A percentile compares a stretch with the other conserved stretches of the same genome.
Conservation (phyloP, 1,284 basidiomycete species). For the Acaromyces ingoldii region DNA sequence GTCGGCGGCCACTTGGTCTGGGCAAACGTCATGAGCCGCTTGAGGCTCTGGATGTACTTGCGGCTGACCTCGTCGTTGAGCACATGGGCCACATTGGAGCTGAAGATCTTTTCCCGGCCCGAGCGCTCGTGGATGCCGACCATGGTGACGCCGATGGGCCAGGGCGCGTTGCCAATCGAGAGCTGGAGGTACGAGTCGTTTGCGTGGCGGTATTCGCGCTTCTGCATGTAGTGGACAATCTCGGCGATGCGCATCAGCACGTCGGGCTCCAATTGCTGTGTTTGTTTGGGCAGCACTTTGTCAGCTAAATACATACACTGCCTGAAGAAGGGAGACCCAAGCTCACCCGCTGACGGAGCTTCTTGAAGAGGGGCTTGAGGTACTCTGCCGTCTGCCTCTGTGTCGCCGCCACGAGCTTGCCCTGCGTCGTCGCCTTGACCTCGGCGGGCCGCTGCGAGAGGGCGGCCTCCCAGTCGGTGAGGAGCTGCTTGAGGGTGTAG, state of each 20-base stretch:
- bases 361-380: constrained; percentile 91
- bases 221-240: constrained; percentile 94
- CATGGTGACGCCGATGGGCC: constrained; percentile 99
- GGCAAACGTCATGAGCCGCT: constrained; percentile 60
- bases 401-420: constrained; percentile 87
- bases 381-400: constrained; percentile 94
- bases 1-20: constrained; percentile 40
- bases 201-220: constrained; percentile 83
- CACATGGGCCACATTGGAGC: constrained; percentile 90
- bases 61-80: constrained; percentile 97
- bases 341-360: constrained; percentile 74
- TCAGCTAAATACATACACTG: too few relatives aligned
- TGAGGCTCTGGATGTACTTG: constrained; percentile 97
- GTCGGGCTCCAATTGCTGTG: constrained; percentile 72
- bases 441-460: constrained; percentile 78
- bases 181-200: constrained; percentile 95
- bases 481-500: constrained; percentile 78
- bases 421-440: constrained; percentile 79
- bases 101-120: constrained; percentile 91
- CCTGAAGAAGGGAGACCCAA: too few relatives aligned
- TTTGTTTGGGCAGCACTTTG: too few relatives aligned
- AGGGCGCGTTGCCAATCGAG: constrained; percentile 96
- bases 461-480: constrained; percentile 92
- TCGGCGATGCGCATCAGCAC: constrained; percentile 85
- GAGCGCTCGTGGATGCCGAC: constrained; percentile 98